Evolutionary conservation across 371 early-diverging fungal genomes (phyloP).

Genomic region (Syncephalastrum sp.): DNA sequence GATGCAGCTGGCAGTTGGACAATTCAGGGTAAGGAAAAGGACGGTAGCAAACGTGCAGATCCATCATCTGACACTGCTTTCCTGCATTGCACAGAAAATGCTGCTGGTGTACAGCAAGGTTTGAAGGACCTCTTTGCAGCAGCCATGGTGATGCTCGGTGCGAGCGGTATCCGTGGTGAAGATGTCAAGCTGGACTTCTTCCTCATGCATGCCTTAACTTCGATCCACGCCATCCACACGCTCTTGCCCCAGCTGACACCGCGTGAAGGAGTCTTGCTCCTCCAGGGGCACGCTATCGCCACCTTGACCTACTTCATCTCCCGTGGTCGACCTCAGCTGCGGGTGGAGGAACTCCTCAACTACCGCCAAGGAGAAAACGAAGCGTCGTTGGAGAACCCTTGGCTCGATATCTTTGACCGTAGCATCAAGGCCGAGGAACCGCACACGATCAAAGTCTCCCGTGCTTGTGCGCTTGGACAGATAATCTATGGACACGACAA

Average conservation of each 20-base stretch:
- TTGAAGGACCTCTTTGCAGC: constrained; percentile 37
- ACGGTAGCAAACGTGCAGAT: too few relatives aligned
- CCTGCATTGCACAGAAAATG: constrained; percentile 17
- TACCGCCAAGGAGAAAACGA: constrained; percentile 14
- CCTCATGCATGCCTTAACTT: constrained; percentile 57
- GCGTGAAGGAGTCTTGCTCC: constrained; percentile 33
- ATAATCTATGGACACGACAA: constrained; percentile 33
- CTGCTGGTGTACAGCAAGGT: constrained; percentile 27
- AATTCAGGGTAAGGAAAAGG: constrained; percentile 17
- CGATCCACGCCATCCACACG: constrained; percentile 50
- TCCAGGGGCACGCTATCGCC: constrained; percentile 38
- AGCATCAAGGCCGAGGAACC: constrained; percentile 48
- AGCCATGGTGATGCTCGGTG: constrained; percentile 23
- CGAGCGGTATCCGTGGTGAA: constrained; percentile 31
- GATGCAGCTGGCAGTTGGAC: constrained; percentile 32
- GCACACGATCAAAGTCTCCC: constrained; percentile 55
- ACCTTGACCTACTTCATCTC: constrained; percentile 38
- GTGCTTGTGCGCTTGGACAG: constrained; percentile 45
- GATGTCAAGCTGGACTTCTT: constrained; percentile 43
- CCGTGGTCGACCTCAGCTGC: constrained; percentile 41
- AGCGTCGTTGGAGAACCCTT: constrained; percentile 31
- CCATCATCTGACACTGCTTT: too few relatives aligned
- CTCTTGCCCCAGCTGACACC: constrained; percentile 25
- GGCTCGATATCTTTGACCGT: constrained; percentile 43
- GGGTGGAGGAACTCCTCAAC: constrained; percentile 34